Base-by-base conservation (phyloP, 192 early-diverging fungal species). In the Thamnidium elegans region DNA sequence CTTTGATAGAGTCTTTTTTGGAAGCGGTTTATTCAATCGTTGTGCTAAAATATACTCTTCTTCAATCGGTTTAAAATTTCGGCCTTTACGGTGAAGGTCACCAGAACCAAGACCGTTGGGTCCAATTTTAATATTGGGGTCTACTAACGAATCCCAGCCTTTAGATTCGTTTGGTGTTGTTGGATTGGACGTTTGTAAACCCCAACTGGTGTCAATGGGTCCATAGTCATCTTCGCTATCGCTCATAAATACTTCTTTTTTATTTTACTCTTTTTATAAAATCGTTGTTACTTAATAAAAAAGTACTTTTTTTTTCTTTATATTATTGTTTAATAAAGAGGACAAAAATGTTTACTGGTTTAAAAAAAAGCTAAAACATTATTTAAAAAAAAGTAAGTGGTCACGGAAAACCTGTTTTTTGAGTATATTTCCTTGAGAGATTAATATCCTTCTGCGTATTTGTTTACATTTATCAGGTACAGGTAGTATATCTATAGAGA, bases 1-100 rank as follows among this genome's bases (percentile, higher is more conserved):
- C 11, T 19, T 48, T 48, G 15, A 15, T 13, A 14, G 3, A 5
- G 19, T 8, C 34, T 48, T 67, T 44, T 56, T 67, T 0, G 65
- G 20, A 5, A 19, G 0, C 1, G 55, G 21, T 42, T 55, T 62
- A 14, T 66, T 58, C 26, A 67, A 53, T 4, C 74, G 60, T 45
- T 75, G 74, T 1, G 58, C 54, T 15, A 75, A 31, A 34, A 75
- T 75, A 2, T 15, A 7, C 44, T 66, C 39, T 39, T 75, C 74
- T 39, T 70, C 68, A 3, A 75, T 56, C 15, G 74, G 74, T 21
- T 66, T 70, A 20, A 61, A 75, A 39, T 75, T 75, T 5, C 36
- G 42, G 52, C 74, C 74, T 60, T 67, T 66, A 1, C 74, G 58
- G 64, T 75, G 68, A 0, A 75, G 56, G 39, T 67, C 44, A 4